Percentiles rank a stretch among this genome's conserved stretches.
These are phyloP conservation scores for Mercurialis annua DNA, from an alignment of 345 rosid species.

Conservation along the genomic window DNA sequence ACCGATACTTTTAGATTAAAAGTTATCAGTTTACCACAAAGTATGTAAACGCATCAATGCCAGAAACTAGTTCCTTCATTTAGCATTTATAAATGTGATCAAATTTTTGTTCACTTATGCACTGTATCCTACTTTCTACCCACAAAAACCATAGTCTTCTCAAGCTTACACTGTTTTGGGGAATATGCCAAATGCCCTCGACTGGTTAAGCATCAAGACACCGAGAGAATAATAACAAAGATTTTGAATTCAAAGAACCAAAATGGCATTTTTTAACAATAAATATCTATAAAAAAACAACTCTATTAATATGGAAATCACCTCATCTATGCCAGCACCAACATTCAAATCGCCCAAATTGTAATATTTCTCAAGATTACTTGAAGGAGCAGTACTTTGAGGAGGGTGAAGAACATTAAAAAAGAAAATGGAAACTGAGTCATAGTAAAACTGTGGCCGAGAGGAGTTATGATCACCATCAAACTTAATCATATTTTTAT, in stretches of 20 bases:
- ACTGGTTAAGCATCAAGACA: too few relatives aligned
- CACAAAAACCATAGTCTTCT: neutral
- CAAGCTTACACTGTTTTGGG: too few relatives aligned
- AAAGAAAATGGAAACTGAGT: slow-evolving; percentile 94
- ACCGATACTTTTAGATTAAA: neutral
- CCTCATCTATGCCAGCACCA: slow-evolving; percentile 67
- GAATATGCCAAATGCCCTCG: too few relatives aligned
- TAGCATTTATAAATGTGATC: neutral
- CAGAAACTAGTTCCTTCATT: neutral
- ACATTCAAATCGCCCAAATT: slow-evolving; percentile 60
- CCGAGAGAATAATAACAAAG: neutral
- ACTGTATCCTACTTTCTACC: neutral
- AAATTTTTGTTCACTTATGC: neutral
- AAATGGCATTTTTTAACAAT: neutral
- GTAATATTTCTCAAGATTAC: slow-evolving; percentile 77
- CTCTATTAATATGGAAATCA: slow-evolving; percentile 26
- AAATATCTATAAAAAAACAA: slow-evolving; percentile 5
- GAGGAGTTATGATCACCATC: slow-evolving; percentile 97
- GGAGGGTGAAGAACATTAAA: slow-evolving; percentile 89
- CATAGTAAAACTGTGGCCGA: slow-evolving; percentile 84
- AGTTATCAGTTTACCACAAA: neutral
- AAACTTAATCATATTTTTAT: slow-evolving; percentile 87
- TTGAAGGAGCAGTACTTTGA: slow-evolving; percentile 44
- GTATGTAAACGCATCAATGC: neutral
- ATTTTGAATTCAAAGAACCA: neutral